A percentile compares a stretch with the other conserved stretches of the same genome.
These are phyloP conservation scores for Lasiodiplodia gonubiensis DNA, from an alignment of 2,329 filamentous ascomycete species.

Conservation along the genomic window DNA sequence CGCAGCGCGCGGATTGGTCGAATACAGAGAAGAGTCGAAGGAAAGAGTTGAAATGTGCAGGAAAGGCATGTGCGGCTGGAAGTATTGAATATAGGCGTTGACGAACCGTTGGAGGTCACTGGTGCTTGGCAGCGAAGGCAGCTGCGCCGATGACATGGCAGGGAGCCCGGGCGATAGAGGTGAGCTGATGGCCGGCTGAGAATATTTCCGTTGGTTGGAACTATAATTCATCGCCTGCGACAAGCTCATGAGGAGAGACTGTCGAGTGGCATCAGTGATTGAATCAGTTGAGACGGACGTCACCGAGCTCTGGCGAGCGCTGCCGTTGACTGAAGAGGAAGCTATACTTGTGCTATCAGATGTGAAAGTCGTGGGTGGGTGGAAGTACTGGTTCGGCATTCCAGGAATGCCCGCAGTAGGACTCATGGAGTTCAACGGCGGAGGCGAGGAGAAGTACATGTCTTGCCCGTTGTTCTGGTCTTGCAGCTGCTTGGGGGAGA, in stretches of 20 bases:
- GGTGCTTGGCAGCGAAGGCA: slow-evolving; percentile 74
- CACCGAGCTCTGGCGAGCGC: slow-evolving; percentile 64
- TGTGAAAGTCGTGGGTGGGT: slow-evolving; percentile 70
- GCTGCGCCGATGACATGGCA: slow-evolving; percentile 47
- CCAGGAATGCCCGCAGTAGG: slow-evolving; percentile 70
- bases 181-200: slow-evolving; percentile 62
- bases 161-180: slow-evolving; percentile 49
- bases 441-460: slow-evolving; percentile 78
- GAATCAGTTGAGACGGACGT: slow-evolving; percentile 67
- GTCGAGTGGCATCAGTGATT: slow-evolving; percentile 69
- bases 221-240: slow-evolving; percentile 64
- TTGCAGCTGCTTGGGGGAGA: slow-evolving; percentile 77
- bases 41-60: slow-evolving; percentile 89
- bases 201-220: slow-evolving; percentile 61
- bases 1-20: slow-evolving; percentile 64
- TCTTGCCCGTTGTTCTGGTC: slow-evolving; percentile 73
- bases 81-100: slow-evolving; percentile 86
- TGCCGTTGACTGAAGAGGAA: slow-evolving; percentile 73
- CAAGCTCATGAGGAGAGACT: slow-evolving; percentile 66
- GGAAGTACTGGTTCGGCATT: slow-evolving; percentile 64
- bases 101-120: slow-evolving; percentile 89
- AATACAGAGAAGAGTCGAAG: slow-evolving; percentile 78
- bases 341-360: slow-evolving; percentile 68
- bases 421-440: slow-evolving; percentile 75
- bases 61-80: slow-evolving; percentile 95